Conservation (phyloP, 2,329 filamentous ascomycete species). For the Paraphoma chrysanthemicola region DNA sequence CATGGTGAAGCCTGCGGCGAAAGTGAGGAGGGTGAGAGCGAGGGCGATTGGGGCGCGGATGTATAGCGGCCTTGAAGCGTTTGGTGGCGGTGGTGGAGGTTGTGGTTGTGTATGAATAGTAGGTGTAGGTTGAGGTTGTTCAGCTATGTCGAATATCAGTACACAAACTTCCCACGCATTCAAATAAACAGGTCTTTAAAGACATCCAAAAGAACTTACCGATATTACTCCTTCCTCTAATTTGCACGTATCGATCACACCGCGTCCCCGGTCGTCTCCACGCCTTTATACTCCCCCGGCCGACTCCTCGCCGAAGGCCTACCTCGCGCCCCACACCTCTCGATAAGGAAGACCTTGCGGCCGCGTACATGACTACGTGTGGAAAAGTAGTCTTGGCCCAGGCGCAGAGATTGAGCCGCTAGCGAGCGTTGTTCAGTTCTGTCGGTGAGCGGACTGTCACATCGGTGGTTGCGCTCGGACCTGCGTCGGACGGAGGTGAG, state of each 20-base stretch:
- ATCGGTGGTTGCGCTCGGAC: constrained; percentile 19
- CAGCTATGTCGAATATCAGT: not conserved
- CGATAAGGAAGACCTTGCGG: constrained; percentile 35
- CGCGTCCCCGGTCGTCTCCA: not conserved
- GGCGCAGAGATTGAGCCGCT: constrained; percentile 20
- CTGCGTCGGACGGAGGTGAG: not conserved
- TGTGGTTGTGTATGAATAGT: constrained; percentile 1
- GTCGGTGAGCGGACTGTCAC: constrained; percentile 22
- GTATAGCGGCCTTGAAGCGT: constrained; percentile 27
- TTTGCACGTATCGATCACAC: constrained; percentile 3
- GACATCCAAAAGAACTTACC: constrained; percentile 17
- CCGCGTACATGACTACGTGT: constrained; percentile 21
- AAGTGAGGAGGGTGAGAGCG: constrained; percentile 55
- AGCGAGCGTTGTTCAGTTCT: constrained; percentile 8
- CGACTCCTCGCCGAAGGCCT: constrained; percentile 29
- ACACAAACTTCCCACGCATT: not conserved
- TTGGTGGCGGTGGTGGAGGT: constrained; percentile 7
- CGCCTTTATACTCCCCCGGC: constrained; percentile 24
- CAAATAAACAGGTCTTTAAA: not conserved
- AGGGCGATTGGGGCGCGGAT: constrained; percentile 54
- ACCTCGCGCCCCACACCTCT: constrained; percentile 33
- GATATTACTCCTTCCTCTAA: constrained; percentile 22
- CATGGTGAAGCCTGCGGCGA: constrained; percentile 65
- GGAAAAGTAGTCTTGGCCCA: constrained; percentile 5
- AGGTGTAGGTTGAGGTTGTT: constrained; percentile 1